These are phyloP conservation scores for Tolypocladium inflatum DNA, from an alignment of 2,329 filamentous ascomycete genomes.

Conservation along the genomic window DNA sequence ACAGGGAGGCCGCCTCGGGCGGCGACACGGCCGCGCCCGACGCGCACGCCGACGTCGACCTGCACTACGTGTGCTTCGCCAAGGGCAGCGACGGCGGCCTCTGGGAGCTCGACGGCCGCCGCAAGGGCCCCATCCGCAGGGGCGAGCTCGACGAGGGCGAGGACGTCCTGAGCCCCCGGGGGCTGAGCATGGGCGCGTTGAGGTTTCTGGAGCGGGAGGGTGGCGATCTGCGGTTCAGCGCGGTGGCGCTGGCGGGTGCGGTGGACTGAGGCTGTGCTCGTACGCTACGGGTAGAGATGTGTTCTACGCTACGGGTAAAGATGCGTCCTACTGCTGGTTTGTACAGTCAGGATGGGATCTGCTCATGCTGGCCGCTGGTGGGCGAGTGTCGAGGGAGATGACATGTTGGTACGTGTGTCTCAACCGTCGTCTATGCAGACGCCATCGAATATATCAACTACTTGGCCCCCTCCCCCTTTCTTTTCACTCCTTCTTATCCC, in stretches of 20 bases:
- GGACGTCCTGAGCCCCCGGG: slow-evolving; percentile 67
- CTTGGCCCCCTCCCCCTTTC: neutral
- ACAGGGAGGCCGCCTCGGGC: slow-evolving; percentile 63
- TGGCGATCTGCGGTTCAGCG: slow-evolving; percentile 48
- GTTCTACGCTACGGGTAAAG: neutral
- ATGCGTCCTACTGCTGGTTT: neutral
- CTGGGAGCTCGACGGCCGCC: slow-evolving; percentile 51
- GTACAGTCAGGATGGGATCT: neutral
- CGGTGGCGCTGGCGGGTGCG: slow-evolving; percentile 43
- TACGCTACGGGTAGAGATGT: neutral
- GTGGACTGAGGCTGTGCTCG: slow-evolving; percentile 27
- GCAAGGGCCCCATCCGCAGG: slow-evolving; percentile 46
- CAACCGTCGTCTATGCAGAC: neutral
- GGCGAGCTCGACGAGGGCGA: slow-evolving; percentile 50
- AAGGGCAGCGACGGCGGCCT: slow-evolving; percentile 57
- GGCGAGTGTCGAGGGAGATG: neutral
- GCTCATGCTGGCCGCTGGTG: neutral
- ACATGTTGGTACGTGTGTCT: neutral
- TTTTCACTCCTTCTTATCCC: neutral
- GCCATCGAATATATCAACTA: neutral
- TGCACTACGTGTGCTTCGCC: slow-evolving; percentile 95
- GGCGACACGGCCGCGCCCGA: slow-evolving; percentile 74
- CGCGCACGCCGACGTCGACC: slow-evolving; percentile 73
- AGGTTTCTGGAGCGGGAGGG: slow-evolving; percentile 48
- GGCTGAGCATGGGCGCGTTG: slow-evolving; percentile 57